Conservation (phyloP, 495 filamentous ascomycete genomes). For the Margaritispora aquatica region DNA sequence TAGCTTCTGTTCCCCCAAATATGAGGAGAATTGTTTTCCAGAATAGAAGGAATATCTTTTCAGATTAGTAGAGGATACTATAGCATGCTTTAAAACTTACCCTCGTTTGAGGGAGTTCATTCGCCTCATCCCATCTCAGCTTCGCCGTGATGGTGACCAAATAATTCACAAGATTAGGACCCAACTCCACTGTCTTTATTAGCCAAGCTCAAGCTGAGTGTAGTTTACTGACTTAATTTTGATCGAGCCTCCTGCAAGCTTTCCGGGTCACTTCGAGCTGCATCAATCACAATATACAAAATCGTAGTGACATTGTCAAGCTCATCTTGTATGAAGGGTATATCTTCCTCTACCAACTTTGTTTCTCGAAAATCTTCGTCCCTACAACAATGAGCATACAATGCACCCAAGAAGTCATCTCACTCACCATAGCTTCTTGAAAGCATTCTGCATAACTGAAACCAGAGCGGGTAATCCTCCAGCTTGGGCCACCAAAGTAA, state of each 20-base stretch:
- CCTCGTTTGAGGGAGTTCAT: slow-evolving; percentile 48
- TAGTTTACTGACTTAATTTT: slow-evolving; percentile 33
- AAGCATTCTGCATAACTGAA: slow-evolving; percentile 50
- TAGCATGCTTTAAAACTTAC: not conserved
- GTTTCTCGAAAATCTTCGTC: slow-evolving; percentile 23
- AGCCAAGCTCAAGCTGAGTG: slow-evolving; percentile 5
- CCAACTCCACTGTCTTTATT: slow-evolving; percentile 39
- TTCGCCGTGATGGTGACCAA: slow-evolving; percentile 69
- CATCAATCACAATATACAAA: slow-evolving; percentile 68
- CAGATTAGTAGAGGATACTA: not conserved
- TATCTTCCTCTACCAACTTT: slow-evolving; percentile 22
- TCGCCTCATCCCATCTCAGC: slow-evolving; percentile 81
- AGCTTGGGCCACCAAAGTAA: slow-evolving; percentile 50
- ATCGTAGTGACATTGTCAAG: slow-evolving; percentile 57
- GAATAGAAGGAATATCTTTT: slow-evolving; percentile 63
- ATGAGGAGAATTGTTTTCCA: slow-evolving; percentile 88
- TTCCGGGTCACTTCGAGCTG: slow-evolving; percentile 44
- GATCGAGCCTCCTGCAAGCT: slow-evolving; percentile 31
- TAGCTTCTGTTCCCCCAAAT: slow-evolving; percentile 68
- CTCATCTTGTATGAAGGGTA: slow-evolving; percentile 40
- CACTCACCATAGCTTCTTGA: slow-evolving; percentile 43
- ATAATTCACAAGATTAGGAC: slow-evolving; percentile 64
- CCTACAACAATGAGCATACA: not conserved
- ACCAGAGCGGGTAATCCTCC: slow-evolving; percentile 55
- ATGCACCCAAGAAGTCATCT: not conserved